Evolutionary conservation across 495 filamentous ascomycete genomes (phyloP).

Genomic region (Cercophora scortea): DNA sequence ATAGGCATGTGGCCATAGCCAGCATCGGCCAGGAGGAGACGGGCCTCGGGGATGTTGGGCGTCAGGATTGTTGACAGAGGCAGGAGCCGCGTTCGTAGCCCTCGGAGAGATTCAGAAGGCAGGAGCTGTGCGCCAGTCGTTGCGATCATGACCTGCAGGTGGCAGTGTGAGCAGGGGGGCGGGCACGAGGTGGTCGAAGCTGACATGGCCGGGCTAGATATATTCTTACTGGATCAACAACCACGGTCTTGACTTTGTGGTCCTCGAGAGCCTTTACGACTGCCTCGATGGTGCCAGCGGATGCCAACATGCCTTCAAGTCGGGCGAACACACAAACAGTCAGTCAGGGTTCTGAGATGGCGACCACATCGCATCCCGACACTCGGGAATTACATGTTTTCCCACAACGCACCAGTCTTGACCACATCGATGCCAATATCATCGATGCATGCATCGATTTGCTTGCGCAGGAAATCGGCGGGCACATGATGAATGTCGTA

Average conservation of each 20-base stretch:
- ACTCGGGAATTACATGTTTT: neutral
- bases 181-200: neutral
- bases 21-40: conserved; percentile 56
- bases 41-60: conserved; percentile 87
- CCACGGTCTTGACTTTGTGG: conserved; percentile 53
- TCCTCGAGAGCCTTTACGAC: conserved; percentile 59
- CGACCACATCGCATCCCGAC: neutral
- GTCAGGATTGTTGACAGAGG: conserved; percentile 74
- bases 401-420: conserved; percentile 60
- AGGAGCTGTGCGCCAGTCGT: conserved; percentile 75
- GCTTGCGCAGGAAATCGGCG: conserved; percentile 67
- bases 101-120: conserved; percentile 57
- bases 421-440: conserved; percentile 87
- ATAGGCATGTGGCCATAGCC: conserved; percentile 43
- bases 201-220: neutral
- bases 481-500: conserved; percentile 74
- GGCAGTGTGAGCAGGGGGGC: neutral
- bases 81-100: conserved; percentile 59
- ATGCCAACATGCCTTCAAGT: conserved; percentile 77
- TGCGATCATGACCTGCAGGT: conserved; percentile 76
- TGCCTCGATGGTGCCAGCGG: conserved; percentile 63
- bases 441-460: conserved; percentile 73
- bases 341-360: neutral
- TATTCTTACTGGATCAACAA: conserved; percentile 71
- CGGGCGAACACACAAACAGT: neutral